Percentiles rank a stretch among this genome's conserved stretches.
Evolutionary conservation across 1,284 basidiomycete genomes (phyloP).

Genomic region (Naganishia sp.): DNA sequence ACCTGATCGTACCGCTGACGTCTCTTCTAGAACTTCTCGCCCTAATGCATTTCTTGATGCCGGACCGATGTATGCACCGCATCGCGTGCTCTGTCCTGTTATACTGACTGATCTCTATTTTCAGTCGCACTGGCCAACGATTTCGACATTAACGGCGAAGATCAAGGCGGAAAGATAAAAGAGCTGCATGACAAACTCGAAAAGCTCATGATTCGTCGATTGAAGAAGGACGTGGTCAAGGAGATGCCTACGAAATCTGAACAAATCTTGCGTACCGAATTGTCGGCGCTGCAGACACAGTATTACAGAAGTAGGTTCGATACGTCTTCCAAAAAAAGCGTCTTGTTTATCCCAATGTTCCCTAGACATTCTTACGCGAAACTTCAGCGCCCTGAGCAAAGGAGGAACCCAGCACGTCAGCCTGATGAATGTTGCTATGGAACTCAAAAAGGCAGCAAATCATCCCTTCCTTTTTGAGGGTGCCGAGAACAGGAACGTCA

Average conservation of each 20-base stretch:
- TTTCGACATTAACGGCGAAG: slow-evolving; percentile 88
- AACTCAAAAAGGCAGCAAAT: slow-evolving; percentile 95
- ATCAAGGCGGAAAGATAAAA: slow-evolving; percentile 93
- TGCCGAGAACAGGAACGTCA: slow-evolving; percentile 73
- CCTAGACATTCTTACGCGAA: slow-evolving; percentile 86
- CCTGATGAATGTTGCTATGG: slow-evolving; percentile 93
- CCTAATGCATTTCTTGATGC: slow-evolving; percentile 98
- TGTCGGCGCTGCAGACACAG: slow-evolving; percentile 94
- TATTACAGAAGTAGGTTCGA: slow-evolving; percentile 79
- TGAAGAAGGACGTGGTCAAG: slow-evolving; percentile 98
- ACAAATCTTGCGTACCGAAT: slow-evolving; percentile 94
- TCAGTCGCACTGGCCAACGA: slow-evolving; percentile 78
- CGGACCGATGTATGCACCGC: slow-evolving; percentile 80
- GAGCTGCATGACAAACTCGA: slow-evolving; percentile 91
- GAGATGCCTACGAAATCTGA: slow-evolving; percentile 97
- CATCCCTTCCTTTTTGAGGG: slow-evolving; percentile 98
- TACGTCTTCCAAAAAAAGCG: neutral
- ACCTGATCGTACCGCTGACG: neutral
- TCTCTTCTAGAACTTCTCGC: slow-evolving; percentile 78
- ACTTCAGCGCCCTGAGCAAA: slow-evolving; percentile 89
- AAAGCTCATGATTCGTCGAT: slow-evolving; percentile 88
- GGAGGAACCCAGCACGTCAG: slow-evolving; percentile 85
- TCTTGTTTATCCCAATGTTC: slow-evolving; percentile 21
- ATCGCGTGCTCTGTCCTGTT: slow-evolving; percentile 13
- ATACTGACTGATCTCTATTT: slow-evolving; percentile 47